Conservation (phyloP, 495 filamentous ascomycete species). For the Talaromyces thailandensis region DNA sequence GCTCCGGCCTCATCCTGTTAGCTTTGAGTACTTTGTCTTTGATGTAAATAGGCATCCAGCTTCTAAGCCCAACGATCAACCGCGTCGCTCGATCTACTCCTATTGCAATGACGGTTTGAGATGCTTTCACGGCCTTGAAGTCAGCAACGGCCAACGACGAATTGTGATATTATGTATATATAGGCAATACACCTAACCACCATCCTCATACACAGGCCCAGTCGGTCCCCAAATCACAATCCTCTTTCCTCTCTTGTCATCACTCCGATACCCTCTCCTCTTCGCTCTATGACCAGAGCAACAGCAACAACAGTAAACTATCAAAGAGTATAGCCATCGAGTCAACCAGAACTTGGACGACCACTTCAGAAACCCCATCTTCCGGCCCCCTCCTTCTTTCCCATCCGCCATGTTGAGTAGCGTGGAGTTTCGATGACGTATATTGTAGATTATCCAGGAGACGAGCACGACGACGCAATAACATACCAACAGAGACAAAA, state of each 20-base stretch:
- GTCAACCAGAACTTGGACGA: constrained; percentile 1
- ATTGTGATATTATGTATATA: background rate
- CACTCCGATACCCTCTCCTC: background rate
- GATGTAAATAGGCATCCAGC: too few relatives aligned
- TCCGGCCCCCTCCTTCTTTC: background rate
- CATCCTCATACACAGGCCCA: constrained; percentile 6
- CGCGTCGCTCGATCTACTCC: too few relatives aligned
- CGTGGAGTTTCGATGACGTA: background rate
- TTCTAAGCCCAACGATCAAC: too few relatives aligned
- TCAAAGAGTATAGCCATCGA: background rate
- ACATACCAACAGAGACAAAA: background rate
- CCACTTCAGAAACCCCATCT: background rate
- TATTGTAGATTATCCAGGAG: background rate
- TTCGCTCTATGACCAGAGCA: background rate
- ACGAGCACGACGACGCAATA: background rate
- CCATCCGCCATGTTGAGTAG: background rate
- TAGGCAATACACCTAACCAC: background rate
- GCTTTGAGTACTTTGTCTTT: too few relatives aligned
- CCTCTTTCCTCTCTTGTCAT: background rate
- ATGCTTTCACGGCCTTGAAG: background rate
- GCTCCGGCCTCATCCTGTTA: too few relatives aligned
- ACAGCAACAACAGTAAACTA: background rate
- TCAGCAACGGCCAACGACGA: background rate
- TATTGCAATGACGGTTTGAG: background rate
- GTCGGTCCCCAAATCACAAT: constrained; percentile 4